Evolutionary conservation across 345 rosid genomes (phyloP).

Genomic region (Crucihimalaya himalaica): DNA sequence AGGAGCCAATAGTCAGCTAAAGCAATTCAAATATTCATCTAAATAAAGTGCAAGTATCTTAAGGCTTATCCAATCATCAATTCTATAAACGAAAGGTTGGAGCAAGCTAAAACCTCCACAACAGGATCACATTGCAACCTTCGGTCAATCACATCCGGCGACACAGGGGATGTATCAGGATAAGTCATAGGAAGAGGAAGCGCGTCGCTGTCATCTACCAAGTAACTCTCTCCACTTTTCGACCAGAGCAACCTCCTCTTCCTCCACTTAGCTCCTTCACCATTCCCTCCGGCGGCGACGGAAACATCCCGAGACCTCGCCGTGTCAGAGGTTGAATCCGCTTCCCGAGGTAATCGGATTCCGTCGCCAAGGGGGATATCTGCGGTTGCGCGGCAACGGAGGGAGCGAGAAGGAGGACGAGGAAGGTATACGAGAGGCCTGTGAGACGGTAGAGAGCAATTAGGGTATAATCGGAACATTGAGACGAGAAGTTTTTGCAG

Average conservation of each 20-base stretch:
- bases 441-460: constrained; percentile 49
- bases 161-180: constrained; percentile 76
- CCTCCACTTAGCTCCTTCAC: constrained; percentile 47
- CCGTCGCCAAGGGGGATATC: constrained; percentile 53
- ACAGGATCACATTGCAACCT: constrained; percentile 75
- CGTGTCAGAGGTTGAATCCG: constrained; percentile 45
- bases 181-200: constrained; percentile 97
- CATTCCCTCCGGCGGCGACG: constrained; percentile 42
- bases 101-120: constrained; percentile 52
- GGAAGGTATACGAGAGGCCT: constrained; percentile 41
- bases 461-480: constrained; percentile 66
- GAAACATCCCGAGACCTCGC: constrained; percentile 55
- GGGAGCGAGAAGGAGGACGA: constrained; percentile 44
- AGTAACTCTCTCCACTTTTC: constrained; percentile 73
- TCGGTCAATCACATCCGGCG: constrained; percentile 71
- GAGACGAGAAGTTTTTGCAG: constrained; percentile 40
- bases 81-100: neutral
- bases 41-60: neutral
- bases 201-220: constrained; percentile 65
- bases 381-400: constrained; percentile 70
- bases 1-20: neutral
- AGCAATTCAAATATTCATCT: neutral
- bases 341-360: constrained; percentile 49
- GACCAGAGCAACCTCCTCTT: constrained; percentile 79
- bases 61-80: constrained; percentile 19